Evolutionary conservation across 2,329 filamentous ascomycete genomes (phyloP), one percentile per base, ranked within the genome.

Genomic region (Coniochaeta sp.): DNA sequence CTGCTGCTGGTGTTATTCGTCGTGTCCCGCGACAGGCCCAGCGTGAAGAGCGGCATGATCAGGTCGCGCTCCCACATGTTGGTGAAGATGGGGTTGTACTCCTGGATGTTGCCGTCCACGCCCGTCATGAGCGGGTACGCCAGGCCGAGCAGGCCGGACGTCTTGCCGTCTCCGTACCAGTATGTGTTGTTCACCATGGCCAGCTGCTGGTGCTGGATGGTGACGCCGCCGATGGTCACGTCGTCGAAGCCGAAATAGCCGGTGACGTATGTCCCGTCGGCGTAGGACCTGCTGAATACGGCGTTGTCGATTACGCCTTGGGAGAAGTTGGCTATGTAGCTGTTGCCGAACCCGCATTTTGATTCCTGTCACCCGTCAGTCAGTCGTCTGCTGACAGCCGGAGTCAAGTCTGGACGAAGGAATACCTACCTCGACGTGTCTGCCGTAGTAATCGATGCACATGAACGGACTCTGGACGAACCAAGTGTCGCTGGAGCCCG

Each of bases 61-160:
- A 75, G 65, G 24, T 75, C 71, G 32, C 77, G 66, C 58, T 74
- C 69, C 63, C 75, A 77, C 75, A 84, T 78, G 38, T 71, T 79
- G 8, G 74, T 78, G 64, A 84, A 76, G n/a, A 84, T 65, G 0
- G 81, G 78, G 58, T 77, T 73, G 69, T 84, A 84, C 0, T 68
- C 60, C 44, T 58, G 54, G 58, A 64, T 62, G 6, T 60, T 66
- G 60, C 64, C 64, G 34, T 72, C 69, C 2, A 75, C 73, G 24
- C 74, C 75, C 0, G 80, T 82, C 47, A 82, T 65, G 16, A 74
- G 70, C 8, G 78, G 76, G 64, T 81, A 84, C 1, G 73, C 79
- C 14, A 85, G 71, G 0, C 81, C 82, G 4, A 84, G 64, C 2
- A 84, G 67, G 2, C 82, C 81, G 28, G 74, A 76, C 1, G 77